Conservation (phyloP, 805 yeast genomes). For the Saturnispora quitensis region DNA sequence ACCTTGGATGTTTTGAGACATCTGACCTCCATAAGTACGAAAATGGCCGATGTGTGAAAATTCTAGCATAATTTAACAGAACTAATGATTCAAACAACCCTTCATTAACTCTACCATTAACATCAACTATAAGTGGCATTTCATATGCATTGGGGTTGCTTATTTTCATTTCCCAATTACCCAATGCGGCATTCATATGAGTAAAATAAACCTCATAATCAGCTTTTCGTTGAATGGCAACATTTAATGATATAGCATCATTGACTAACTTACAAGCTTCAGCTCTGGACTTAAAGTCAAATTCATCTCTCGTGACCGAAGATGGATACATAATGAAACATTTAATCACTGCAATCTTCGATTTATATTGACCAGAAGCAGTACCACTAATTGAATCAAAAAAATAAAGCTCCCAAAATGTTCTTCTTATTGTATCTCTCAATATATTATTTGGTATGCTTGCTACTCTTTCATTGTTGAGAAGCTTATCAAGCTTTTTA, state of each 20-base stretch:
- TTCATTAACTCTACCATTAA: slow-evolving; percentile 39
- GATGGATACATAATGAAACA: slow-evolving; percentile 34
- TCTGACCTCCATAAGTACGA: slow-evolving; percentile 45
- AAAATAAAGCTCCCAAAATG: slow-evolving; percentile 45
- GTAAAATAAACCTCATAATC: slow-evolving; percentile 30
- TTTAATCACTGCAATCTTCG: slow-evolving; percentile 30
- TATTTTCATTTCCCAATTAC: slow-evolving; percentile 42
- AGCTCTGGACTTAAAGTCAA: slow-evolving; percentile 41
- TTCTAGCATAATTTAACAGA: slow-evolving; percentile 41
- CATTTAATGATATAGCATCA: slow-evolving; percentile 40
- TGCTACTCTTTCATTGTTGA: slow-evolving; percentile 11
- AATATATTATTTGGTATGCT: slow-evolving; percentile 18
- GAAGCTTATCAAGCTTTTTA: background rate
- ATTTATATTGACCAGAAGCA: slow-evolving; percentile 40
- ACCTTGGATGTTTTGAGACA: slow-evolving; percentile 33
- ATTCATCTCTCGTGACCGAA: slow-evolving; percentile 26
- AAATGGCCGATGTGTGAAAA: slow-evolving; percentile 46
- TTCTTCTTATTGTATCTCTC: slow-evolving; percentile 33
- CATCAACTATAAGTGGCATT: slow-evolving; percentile 35
- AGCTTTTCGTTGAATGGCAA: slow-evolving; percentile 33
- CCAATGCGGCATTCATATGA: slow-evolving; percentile 37
- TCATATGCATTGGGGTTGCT: slow-evolving; percentile 34
- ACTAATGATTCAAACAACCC: slow-evolving; percentile 45
- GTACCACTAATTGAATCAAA: slow-evolving; percentile 46
- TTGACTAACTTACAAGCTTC: slow-evolving; percentile 40